A percentile compares a stretch with the other conserved stretches of the same genome.
Evolutionary conservation across 306 rosid species (phyloP).

Genomic region (Ziziphus jujuba): DNA sequence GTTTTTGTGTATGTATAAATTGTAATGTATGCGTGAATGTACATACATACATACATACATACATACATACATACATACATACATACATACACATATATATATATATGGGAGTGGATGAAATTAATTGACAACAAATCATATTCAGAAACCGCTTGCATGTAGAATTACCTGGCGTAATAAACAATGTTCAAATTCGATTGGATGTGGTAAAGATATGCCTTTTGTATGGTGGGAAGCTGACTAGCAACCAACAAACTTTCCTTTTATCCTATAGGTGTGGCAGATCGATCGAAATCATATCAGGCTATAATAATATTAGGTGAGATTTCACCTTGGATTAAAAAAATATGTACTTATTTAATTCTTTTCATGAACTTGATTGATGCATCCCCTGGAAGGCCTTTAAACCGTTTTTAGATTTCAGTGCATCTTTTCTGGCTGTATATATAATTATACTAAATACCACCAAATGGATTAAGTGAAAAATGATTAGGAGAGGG

Average conservation of each 20-base stretch:
- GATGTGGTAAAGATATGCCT: slow-evolving; percentile 3
- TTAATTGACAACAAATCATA: neutral
- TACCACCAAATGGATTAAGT: too few relatives aligned
- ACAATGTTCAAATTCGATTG: neutral
- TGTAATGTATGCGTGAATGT: too few relatives aligned
- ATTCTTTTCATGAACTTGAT: neutral
- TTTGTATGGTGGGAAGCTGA: slow-evolving; percentile 31
- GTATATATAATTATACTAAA: too few relatives aligned
- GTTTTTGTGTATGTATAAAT: too few relatives aligned
- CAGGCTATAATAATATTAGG: neutral
- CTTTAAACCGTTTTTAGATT: too few relatives aligned
- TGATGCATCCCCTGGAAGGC: neutral
- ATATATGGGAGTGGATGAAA: too few relatives aligned
- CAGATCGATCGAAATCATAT: neutral
- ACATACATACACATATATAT: too few relatives aligned
- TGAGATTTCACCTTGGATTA: slow-evolving; percentile 16
- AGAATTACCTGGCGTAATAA: slow-evolving; percentile 4
- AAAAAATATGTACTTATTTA: too few relatives aligned
- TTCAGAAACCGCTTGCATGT: neutral
- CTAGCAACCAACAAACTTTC: slow-evolving; percentile 18
- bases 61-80: too few relatives aligned
- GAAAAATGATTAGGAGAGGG: too few relatives aligned
- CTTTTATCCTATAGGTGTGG: slow-evolving; percentile 1
- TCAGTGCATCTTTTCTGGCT: too few relatives aligned
- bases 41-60: too few relatives aligned